Conservation (phyloP, 73 alveolate species). For the Stentor coeruleus region DNA sequence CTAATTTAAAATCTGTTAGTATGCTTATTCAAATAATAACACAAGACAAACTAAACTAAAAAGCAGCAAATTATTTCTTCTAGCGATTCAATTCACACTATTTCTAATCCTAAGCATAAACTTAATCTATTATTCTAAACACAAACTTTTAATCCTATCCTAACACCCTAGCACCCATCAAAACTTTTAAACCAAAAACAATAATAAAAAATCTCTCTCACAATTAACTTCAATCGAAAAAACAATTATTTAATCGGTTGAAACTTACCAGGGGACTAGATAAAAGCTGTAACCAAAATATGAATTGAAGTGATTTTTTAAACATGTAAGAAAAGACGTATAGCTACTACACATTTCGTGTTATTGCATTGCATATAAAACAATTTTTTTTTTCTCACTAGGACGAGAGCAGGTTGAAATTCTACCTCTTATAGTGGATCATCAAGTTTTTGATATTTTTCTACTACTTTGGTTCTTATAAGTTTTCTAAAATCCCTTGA, state of each 20-base stretch:
- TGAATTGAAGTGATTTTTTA: no score
- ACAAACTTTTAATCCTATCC: not conserved
- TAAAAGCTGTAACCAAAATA: no score
- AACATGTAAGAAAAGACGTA: no score
- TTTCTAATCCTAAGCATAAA: not conserved
- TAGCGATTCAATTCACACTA: not conserved
- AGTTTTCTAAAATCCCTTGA: slow-evolving; percentile 1
- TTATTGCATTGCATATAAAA: no score
- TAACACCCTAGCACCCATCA: not conserved
- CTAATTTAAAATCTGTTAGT: not conserved
- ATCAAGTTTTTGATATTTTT: slow-evolving; percentile 6
- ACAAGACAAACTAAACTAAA: not conserved
- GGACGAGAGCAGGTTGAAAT: no score
- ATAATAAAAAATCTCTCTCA: no score
- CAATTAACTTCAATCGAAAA: no score
- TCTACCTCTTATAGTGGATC: slow-evolving; percentile 21
- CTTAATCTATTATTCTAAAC: not conserved
- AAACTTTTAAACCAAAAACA: not conserved
- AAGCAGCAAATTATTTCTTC: no score
- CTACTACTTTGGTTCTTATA: slow-evolving; percentile 12
- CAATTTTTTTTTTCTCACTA: no score
- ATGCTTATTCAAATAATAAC: not conserved
- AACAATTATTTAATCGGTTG: no score
- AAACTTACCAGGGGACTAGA: no score
- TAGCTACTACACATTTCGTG: no score